Evolutionary conservation across 148 eudicot genomes (phyloP), one percentile per base, ranked within the genome.

Genomic region (Spergularia bocconei): DNA sequence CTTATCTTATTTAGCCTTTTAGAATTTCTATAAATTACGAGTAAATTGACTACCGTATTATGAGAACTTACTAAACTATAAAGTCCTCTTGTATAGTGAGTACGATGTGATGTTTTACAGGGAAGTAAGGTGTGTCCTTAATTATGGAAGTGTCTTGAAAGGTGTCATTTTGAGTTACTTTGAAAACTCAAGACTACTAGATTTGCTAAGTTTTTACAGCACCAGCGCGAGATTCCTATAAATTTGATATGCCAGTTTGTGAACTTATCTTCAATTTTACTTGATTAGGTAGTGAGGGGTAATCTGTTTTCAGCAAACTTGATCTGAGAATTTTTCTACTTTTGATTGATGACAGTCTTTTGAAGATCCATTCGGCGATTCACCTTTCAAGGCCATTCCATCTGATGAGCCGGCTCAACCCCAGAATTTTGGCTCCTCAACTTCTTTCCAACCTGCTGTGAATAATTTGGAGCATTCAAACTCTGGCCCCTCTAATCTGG

Each of bases 301-400:
- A 44, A 44, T 44, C 48, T 44, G 10, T 44, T 29, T 9, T 44
- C 48, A 44, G 7, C 10, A 44, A 44, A 44, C 48, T 44, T 44
- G 7, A 44, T 44, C 6, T 1, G 48, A 44, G 12, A 15, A 14
- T 56, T 61, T 15, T 13, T 75, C 36, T 55, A 16, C 47, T 68
- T 21, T 58, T 69, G 25, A 20, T 58, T 77, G 38, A 38, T 69
- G 73, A 61, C 74, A 77, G 99, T 80, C 89, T 44, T 96, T 92
- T 86, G 97, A 86, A 67, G 97, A 94, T 70, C 97, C 98, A 64
- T 94, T 94, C 76, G 97, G 98, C 14, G 97, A 90, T 70, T 87
- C 91, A 47, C 98, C 98, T 51, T 94, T 94, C 63, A 91, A 70
- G 88, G 98, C 96, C 74, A n/a, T 84, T 63, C 78, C 91, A 59